phyloP scores from a whole-genome alignment of 805 yeast species.

The Wickerhamiella brachini region DNA sequence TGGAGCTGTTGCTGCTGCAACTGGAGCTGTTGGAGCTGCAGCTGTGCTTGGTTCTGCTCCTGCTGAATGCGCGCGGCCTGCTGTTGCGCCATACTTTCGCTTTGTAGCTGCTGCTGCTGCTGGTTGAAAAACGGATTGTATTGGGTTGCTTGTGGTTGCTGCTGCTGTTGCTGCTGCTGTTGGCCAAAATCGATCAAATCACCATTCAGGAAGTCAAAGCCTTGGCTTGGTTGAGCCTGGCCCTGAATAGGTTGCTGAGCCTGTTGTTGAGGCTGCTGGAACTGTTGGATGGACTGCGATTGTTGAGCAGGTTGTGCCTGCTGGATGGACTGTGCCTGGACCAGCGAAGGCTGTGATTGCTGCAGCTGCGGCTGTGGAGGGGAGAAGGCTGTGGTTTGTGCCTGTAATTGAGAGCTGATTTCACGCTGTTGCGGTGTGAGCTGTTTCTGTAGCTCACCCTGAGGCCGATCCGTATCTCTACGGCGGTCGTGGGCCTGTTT shows the following conservation, averaged over 20 bases:
- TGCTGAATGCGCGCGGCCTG: slow-evolving; percentile 15
- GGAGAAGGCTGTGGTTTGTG: slow-evolving; percentile 7
- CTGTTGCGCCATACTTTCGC: slow-evolving; percentile 7
- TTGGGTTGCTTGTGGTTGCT: neutral
- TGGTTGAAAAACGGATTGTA: slow-evolving; percentile 13
- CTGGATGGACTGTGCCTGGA: neutral
- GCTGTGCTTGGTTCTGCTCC: slow-evolving; percentile 18
- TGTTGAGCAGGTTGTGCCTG: neutral
- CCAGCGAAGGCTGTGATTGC: neutral
- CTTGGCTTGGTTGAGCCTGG: neutral
- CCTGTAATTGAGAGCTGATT: slow-evolving; percentile 2
- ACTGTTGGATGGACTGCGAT: neutral
- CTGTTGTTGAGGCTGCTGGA: too few relatives aligned
- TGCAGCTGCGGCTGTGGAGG: slow-evolving; percentile 11
- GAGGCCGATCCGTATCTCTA: neutral
- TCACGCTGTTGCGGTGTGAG: slow-evolving; percentile 6
- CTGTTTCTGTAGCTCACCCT: neutral
- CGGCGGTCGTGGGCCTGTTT: slow-evolving; percentile 30
- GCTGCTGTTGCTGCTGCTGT: slow-evolving; percentile 3
- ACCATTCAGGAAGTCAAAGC: slow-evolving; percentile 1
- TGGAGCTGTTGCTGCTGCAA: slow-evolving; percentile 17
- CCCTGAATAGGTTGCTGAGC: neutral
- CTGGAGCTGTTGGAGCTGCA: slow-evolving; percentile 19
- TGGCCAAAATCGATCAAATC: neutral
- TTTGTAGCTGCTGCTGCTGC: slow-evolving; percentile 1